Evolutionary conservation across 495 filamentous ascomycete species (phyloP).

Genomic region (Trichocladium antarcticum): DNA sequence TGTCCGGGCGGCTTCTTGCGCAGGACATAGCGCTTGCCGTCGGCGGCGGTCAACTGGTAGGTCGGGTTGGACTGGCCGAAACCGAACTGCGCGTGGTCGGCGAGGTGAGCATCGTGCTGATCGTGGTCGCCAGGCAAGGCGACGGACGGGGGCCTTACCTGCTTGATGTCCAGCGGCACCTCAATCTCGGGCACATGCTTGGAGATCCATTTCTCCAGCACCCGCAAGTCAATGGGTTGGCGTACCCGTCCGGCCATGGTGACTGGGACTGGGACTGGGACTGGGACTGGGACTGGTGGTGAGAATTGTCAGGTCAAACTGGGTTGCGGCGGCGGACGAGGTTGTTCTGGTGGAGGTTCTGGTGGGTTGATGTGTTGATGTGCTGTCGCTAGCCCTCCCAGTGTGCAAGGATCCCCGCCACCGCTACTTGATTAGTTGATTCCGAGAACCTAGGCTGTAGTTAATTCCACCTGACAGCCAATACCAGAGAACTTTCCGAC

Average conservation of each 20-base stretch:
- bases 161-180: constrained; percentile 73
- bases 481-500: constrained; percentile 5
- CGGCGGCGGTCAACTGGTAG: constrained; percentile 66
- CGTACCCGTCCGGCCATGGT: constrained; percentile 79
- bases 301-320: no score
- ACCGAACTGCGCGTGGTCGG: constrained; percentile 54
- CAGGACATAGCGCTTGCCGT: constrained; percentile 63
- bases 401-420: constrained; percentile 7
- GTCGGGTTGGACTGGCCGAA: constrained; percentile 97
- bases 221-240: constrained; percentile 71
- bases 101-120: not conserved
- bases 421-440: constrained; percentile 12
- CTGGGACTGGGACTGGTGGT: no score
- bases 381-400: not conserved
- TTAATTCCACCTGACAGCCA: constrained; percentile 9
- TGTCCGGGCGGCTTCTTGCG: constrained; percentile 93
- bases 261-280: no score
- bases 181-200: constrained; percentile 67
- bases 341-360: no score
- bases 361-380: constrained; percentile 3
- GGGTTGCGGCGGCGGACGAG: no score
- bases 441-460: not conserved
- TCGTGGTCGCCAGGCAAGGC: not conserved
- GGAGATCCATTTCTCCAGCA: constrained; percentile 67
- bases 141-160: constrained; percentile 45